phyloP scores from a whole-genome alignment of 768 basidiomycete species.

The Inosperma sp. region DNA sequence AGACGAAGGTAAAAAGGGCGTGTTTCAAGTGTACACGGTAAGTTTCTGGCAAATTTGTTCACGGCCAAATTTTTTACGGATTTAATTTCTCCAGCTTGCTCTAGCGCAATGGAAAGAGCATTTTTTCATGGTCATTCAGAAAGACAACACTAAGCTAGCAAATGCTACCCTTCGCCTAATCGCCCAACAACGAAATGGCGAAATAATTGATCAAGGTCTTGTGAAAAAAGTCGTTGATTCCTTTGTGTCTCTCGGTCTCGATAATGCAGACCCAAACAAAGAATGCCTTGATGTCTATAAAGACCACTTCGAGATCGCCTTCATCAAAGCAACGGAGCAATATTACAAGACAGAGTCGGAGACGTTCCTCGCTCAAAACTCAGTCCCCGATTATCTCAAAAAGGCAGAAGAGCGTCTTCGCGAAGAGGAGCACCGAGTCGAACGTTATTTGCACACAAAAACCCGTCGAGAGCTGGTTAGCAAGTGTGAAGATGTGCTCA shows the following conservation, averaged over 20 bases:
- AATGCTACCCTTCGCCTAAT: conserved; percentile 85
- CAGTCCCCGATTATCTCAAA: conserved; percentile 93
- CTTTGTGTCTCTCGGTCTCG: conserved; percentile 93
- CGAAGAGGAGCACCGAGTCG: conserved; percentile 95
- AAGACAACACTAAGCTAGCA: conserved; percentile 75
- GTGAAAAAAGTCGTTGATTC: conserved; percentile 97
- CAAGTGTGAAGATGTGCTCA: conserved; percentile 92
- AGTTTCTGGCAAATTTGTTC: conserved; percentile 33
- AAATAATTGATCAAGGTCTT: conserved; percentile 91
- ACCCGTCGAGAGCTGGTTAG: conserved; percentile 82
- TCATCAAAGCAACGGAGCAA: conserved; percentile 82
- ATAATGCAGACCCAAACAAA: conserved; percentile 88
- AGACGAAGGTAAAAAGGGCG: conserved; percentile 93
- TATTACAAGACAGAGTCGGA: conserved; percentile 95
- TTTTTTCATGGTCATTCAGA: conserved; percentile 84
- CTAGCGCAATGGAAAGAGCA: conserved; percentile 94
- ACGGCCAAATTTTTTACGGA: conserved; percentile 2
- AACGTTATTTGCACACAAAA: conserved; percentile 87
- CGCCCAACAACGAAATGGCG: conserved; percentile 91
- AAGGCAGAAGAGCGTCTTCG: conserved; percentile 91
- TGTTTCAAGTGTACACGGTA: conserved; percentile 96
- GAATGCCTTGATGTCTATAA: conserved; percentile 94
- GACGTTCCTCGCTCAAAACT: conserved; percentile 86
- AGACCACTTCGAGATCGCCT: conserved; percentile 86
- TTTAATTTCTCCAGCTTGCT: conserved; percentile 57